Percentiles rank a stretch among this genome's conserved stretches.
Evolutionary conservation across 78 protist genomes (phyloP).

Genomic region (Tieghemostelium lacteum): DNA sequence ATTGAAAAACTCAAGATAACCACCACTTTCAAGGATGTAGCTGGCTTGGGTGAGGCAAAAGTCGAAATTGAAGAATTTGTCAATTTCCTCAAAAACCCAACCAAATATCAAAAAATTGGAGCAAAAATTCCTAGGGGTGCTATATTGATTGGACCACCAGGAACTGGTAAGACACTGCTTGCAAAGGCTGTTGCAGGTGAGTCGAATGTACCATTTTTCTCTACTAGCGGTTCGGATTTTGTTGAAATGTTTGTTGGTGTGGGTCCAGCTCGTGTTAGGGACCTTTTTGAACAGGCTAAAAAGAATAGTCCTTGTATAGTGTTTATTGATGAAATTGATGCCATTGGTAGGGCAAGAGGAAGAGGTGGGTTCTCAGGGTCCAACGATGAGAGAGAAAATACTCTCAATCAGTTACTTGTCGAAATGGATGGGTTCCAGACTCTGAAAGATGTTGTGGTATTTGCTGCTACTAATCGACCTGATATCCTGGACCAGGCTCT

Average conservation of each 20-base stretch:
- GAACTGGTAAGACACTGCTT: constrained; percentile 97
- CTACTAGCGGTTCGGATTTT: constrained; percentile 97
- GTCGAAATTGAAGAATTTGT: constrained; percentile 95
- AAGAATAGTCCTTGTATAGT: constrained; percentile 90
- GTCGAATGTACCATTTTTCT: constrained; percentile 96
- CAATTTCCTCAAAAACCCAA: constrained; percentile 95
- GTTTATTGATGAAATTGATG: constrained; percentile 96
- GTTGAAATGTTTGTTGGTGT: constrained; percentile 98
- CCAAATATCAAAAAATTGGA: constrained; percentile 88
- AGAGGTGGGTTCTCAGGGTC: constrained; percentile 71
- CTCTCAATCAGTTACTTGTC: constrained; percentile 98
- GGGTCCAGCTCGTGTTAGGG: constrained; percentile 95
- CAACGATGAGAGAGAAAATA: constrained; percentile 97
- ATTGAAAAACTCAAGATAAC: constrained; percentile 29
- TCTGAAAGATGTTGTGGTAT: constrained; percentile 88
- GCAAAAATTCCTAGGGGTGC: constrained; percentile 97
- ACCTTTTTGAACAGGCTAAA: constrained; percentile 93
- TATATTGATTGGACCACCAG: constrained; percentile 97
- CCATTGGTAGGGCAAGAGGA: constrained; percentile 88
- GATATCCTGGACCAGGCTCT: constrained; percentile 96
- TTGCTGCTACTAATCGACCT: constrained; percentile 96
- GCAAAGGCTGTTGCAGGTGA: constrained; percentile 98
- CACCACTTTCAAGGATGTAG: constrained; percentile 90
- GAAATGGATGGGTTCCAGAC: constrained; percentile 99
- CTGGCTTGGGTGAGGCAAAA: constrained; percentile 95